A percentile compares a stretch with the other conserved stretches of the same genome.
phyloP scores from a whole-genome alignment of 2,329 filamentous ascomycete genomes.

The Hymenoscyphus infarciens region DNA sequence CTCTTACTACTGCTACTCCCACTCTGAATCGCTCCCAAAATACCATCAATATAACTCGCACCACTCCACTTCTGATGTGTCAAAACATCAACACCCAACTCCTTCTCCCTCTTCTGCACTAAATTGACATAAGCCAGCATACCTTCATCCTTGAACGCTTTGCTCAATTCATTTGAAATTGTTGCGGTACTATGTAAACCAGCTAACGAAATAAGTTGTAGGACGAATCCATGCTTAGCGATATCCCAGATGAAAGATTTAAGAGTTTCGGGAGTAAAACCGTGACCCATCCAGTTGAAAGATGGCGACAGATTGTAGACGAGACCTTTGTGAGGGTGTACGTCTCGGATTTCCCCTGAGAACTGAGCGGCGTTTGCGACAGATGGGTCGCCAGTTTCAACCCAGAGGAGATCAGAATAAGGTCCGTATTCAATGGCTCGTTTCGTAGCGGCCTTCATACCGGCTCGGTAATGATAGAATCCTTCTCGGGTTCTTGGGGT shows the following conservation, averaged over 20 bases:
- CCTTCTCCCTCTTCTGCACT: conserved; percentile 86
- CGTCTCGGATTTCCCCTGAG: conserved; percentile 68
- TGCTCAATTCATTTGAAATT: conserved; percentile 69
- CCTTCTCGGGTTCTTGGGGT: conserved; percentile 90
- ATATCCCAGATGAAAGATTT: conserved; percentile 97
- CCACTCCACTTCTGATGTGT: conserved; percentile 52
- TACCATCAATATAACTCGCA: conserved; percentile 77
- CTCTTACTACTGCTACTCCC: conserved; percentile 85
- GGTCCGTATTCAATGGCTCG: conserved; percentile 87
- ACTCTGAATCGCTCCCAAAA: conserved; percentile 84
- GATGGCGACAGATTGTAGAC: conserved; percentile 96
- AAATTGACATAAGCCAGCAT: conserved; percentile 98
- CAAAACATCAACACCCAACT: conserved; percentile 48
- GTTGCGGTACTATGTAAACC: conserved; percentile 64
- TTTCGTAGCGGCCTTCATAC: conserved; percentile 84
- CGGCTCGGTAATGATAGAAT: conserved; percentile 85
- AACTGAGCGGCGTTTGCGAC: conserved; percentile 74
- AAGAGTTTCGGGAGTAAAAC: conserved; percentile 77
- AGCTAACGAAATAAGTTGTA: conserved; percentile 65
- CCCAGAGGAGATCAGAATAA: conserved; percentile 93
- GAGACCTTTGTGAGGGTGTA: conserved; percentile 75
- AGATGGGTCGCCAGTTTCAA: conserved; percentile 88
- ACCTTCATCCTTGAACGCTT: conserved; percentile 80
- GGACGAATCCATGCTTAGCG: conserved; percentile 76
- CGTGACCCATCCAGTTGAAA: conserved; percentile 98